phyloP scores from a whole-genome alignment of 1,284 basidiomycete species.

The Bjerkandera adusta region DNA sequence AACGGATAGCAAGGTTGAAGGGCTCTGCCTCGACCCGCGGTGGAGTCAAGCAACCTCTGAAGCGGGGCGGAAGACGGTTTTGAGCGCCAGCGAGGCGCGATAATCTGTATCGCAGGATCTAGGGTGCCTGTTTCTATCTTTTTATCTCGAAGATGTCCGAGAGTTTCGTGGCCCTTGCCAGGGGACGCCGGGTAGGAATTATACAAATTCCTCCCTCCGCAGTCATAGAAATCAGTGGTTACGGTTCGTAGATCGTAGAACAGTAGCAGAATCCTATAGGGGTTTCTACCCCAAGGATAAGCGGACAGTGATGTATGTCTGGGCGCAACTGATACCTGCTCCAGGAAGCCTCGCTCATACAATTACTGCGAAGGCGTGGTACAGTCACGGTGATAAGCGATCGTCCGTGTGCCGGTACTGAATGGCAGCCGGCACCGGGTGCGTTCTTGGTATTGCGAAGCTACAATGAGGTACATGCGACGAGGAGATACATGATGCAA shows the following conservation, averaged over 20 bases:
- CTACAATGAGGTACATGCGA: no score
- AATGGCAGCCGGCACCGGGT: no score
- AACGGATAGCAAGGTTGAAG: conserved; percentile 36
- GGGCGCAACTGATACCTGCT: no score
- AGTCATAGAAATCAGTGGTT: neutral
- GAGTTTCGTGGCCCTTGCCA: neutral
- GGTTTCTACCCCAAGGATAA: no score
- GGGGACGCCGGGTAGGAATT: neutral
- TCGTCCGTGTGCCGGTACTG: no score
- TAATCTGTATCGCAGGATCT: neutral
- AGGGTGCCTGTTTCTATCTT: neutral
- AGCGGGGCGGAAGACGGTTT: conserved; percentile 70
- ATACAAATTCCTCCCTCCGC: neutral
- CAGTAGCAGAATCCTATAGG: neutral
- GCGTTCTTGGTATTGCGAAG: no score
- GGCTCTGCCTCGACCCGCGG: conserved; percentile 31
- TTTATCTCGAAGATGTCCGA: neutral
- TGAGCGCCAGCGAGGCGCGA: conserved; percentile 31
- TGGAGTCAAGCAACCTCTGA: conserved; percentile 68
- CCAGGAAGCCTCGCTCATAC: no score
- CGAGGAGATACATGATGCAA: no score
- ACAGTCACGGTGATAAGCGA: no score
- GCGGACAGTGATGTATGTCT: no score
- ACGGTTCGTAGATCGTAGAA: neutral
- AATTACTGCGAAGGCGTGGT: no score